Base-by-base conservation (phyloP, 345 rosid species). In the Durio zibethinus region DNA sequence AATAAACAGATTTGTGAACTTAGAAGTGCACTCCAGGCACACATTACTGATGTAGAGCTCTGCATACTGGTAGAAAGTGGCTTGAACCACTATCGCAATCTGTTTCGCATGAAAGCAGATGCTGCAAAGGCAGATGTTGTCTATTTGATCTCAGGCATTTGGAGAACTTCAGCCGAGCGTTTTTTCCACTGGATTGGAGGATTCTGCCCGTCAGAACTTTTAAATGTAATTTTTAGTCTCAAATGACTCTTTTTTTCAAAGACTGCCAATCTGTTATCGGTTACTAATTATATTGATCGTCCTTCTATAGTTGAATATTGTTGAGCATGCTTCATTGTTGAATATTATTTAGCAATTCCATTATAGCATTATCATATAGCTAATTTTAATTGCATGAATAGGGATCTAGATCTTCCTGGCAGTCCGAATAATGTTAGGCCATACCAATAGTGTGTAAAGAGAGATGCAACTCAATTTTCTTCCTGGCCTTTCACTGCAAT, bases 141-240 rank as follows among this genome's bases (percentile, higher is more conserved):
- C 89, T 90, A 89, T 86, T 79, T 94, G 84, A 85, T 91, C 56
- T 94, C 97, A 0, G 97, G 98, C 33, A 89, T 81, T 60, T 92
- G 98, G 98, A 84, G 91, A 79, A 94, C 93, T 21, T 84, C 97
- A 5, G 86, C 90, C 0, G 97, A 94, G 56, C 86, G 91, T 33
- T 89, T 94, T 64, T 93, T 90, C 48, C 92, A 88, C 38, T 94
- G 97, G 95, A 91, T 93, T 29, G 98, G 97, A 72, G 97, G 97
- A 11, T 94, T 92, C 60, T 93, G 98, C 35, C 98, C 98, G 16
- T 94, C 97, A 4, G 93, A 91, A 72, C 86, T 94, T 83, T 76
- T 94, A 57, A 90, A 89, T 72, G 98, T 94, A 84, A 83, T 69
- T 48, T 64, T 43, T 60, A 27, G 27, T 50, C 29, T 33, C 74